Evolutionary conservation across 1,284 basidiomycete genomes (phyloP), one percentile per base, ranked within the genome.

Genomic region (Volvariella volvacea): DNA sequence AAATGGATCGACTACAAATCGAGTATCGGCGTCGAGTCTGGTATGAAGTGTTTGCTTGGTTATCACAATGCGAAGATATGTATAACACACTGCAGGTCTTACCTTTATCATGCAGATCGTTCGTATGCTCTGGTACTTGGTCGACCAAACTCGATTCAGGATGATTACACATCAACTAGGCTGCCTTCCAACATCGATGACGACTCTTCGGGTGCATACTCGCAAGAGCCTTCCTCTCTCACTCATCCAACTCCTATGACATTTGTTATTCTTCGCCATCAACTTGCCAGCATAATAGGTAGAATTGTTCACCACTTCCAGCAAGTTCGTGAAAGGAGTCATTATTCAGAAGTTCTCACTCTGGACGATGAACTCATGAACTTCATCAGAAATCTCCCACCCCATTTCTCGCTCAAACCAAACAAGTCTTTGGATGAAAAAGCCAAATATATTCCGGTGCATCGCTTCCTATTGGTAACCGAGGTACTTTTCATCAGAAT

Each of bases 291-390:
- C 39, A 88, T 95, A 48, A 94, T 94, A 50, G 94, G 93, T 20
- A 80, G 83, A 36, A 92, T 97, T 56, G 92, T 92, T 39, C 92
- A 95, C 57, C 91, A 95, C 63, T 97, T 94, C 65, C 94, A 97
- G 62, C 88, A 92, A 65, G 83, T 95, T 16, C 78, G 84, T 45
- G 79, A 82, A 42, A 78, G 76, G 42, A 86, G 84, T 42, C 87
- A 90, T 55, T 96, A 96, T 60, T 78, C 82, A 10, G 92, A 96
- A 56, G 90, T 94, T 31, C 64, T 89, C 34, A 67, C 74, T 1
- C 72, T 97, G 40, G 93, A 97, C 57, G 87, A 91, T 33, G 91
- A 96, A 51, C 66, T 97, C 14, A 71, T 91, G 46, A 78, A 76
- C 53, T 94, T 92, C 59, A 80, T 88, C 48, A 70, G 76, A 39